Base-by-base conservation (phyloP, 2,329 filamentous ascomycete species). In the Nigrospora oryzae region DNA sequence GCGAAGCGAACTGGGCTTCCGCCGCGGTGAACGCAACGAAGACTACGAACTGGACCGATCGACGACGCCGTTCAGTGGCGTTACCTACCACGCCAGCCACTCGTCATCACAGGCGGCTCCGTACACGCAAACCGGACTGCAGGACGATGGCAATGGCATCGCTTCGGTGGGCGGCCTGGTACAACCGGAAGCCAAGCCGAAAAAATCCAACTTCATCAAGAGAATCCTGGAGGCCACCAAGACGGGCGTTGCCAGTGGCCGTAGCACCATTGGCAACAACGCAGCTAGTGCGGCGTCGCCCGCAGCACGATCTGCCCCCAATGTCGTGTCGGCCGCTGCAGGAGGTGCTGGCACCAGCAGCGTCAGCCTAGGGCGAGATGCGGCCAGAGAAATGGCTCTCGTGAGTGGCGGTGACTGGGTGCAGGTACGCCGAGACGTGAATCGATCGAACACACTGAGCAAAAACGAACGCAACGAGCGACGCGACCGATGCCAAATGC, bases 181-280 rank as follows among this genome's bases (percentile, higher is more conserved):
- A 7, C 70, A 75, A 48, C 89, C 89, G 12, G 51, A 44, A 10
- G 43, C 44, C 0, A 86, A 90, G 64, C 74, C 81, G 1, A 89
- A 87, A 51, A 93, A 89, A 63, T 83, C 84, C 49, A 91, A 89
- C 40, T 95, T 97, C 58, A 93, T 97, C 73, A 93, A 91, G 64
- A 94, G 95, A 59, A 91, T 97, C 55, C 80, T 96, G 30, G 90
- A 95, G 52, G 89, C 88, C 3, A 91, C 90, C 14, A 96, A 95
- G 68, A 96, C 91, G 0, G 89, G 89, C 31, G 90, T 94, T 32
- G 91, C 91, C 2, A 95, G 83, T 59, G 89, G 87, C 43, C 80
- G 91, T 50, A 93, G 85, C 52, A 95, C 85, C 51, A 88, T 96
- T 52, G 85, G 84, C 3, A 78, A 80, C 31, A 77, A 78, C 2